Evolutionary conservation across 805 yeast species (phyloP).

Genomic region (Torulaspora indica): DNA sequence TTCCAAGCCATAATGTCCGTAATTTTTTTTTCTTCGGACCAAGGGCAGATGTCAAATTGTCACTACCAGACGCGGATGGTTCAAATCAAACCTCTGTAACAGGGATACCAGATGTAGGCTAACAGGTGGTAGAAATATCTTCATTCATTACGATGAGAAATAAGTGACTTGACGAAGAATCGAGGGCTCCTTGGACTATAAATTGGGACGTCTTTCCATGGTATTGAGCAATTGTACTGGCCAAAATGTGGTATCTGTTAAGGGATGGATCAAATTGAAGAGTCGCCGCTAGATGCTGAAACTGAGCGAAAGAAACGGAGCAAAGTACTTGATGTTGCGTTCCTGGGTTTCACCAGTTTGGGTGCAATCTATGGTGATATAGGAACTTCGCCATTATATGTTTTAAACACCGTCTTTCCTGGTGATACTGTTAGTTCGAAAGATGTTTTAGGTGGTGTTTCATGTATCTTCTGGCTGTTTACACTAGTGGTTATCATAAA

Average conservation of each 20-base stretch:
- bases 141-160: not conserved
- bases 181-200: not conserved
- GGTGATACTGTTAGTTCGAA: slow-evolving; percentile 33
- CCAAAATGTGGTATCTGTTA: slow-evolving; percentile 1
- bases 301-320: not conserved
- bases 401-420: slow-evolving; percentile 38
- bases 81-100: not conserved
- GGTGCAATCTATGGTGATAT: slow-evolving; percentile 65
- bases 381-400: slow-evolving; percentile 59
- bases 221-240: slow-evolving; percentile 1
- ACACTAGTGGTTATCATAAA: slow-evolving; percentile 50
- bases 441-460: slow-evolving; percentile 47
- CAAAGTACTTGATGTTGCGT: slow-evolving; percentile 1
- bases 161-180: not conserved
- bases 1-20: not conserved
- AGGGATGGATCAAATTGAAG: slow-evolving; percentile 2
- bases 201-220: not conserved
- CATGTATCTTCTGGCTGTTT: slow-evolving; percentile 52
- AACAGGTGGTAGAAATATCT: not conserved
- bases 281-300: not conserved
- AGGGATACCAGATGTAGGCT: not conserved
- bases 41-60: not conserved
- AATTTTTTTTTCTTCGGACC: not conserved
- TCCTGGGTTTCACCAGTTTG: slow-evolving; percentile 27
- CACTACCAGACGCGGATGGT: not conserved